These are phyloP conservation scores for Chaetomidium leptoderma DNA, from an alignment of 495 filamentous ascomycete species.

Conservation along the genomic window DNA sequence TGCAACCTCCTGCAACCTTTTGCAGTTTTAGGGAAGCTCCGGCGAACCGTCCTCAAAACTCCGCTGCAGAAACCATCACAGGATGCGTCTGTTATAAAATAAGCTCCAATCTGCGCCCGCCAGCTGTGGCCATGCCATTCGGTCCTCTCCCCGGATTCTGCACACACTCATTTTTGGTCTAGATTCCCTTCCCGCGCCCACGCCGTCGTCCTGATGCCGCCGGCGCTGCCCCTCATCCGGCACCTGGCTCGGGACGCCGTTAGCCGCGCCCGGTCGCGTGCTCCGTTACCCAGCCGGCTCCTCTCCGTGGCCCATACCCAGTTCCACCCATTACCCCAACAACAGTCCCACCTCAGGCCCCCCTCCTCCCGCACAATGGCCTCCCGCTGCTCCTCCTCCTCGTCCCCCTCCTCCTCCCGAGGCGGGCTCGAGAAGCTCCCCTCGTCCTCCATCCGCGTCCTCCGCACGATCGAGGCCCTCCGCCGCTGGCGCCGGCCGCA, in stretches of 20 bases:
- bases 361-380: slow-evolving; percentile 34
- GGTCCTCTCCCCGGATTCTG: background rate
- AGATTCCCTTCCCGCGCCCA: background rate
- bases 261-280: slow-evolving; percentile 28
- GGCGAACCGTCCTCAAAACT: slow-evolving; percentile 38
- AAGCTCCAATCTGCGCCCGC: background rate
- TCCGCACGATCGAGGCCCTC: slow-evolving; percentile 66
- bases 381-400: slow-evolving; percentile 17
- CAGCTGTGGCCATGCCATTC: background rate
- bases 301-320: background rate
- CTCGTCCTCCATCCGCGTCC: slow-evolving; percentile 61
- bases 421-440: slow-evolving; percentile 41
- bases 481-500: slow-evolving; percentile 68
- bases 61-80: slow-evolving; percentile 49
- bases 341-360: background rate
- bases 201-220: slow-evolving; percentile 16
- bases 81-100: slow-evolving; percentile 26
- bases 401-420: background rate
- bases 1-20: background rate
- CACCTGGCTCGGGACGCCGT: slow-evolving; percentile 26
- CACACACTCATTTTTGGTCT: background rate
- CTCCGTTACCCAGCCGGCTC: slow-evolving; percentile 5
- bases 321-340: background rate
- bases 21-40: background rate
- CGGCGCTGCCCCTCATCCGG: slow-evolving; percentile 28